Evolutionary conservation across 179 eudicot species (phyloP).

Genomic region (Gypsophila paniculata): DNA sequence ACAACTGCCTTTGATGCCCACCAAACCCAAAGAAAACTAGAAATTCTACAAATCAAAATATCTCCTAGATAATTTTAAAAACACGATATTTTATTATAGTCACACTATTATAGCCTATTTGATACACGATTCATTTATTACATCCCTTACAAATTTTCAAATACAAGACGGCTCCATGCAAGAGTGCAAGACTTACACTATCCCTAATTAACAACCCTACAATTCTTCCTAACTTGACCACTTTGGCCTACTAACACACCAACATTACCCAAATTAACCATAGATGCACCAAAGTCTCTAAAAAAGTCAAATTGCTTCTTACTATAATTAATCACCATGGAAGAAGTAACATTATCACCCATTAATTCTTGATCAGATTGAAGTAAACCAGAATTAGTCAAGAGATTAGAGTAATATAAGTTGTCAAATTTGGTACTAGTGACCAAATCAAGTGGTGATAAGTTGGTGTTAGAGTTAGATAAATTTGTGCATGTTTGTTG

Average conservation of each 20-base stretch:
- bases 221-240: conserved; percentile 61
- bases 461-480: conserved; percentile 41
- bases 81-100: too few species aligned
- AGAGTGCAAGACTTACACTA: neutral
- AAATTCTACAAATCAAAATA: too few species aligned
- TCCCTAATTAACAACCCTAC: conserved; percentile 48
- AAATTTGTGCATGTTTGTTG: conserved; percentile 47
- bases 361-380: conserved; percentile 62
- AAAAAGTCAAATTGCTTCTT: conserved; percentile 36
- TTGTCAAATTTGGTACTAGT: conserved; percentile 51
- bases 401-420: conserved; percentile 42
- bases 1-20: too few species aligned
- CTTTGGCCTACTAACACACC: conserved; percentile 55
- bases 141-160: too few species aligned
- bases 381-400: conserved; percentile 53
- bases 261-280: conserved; percentile 46
- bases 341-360: conserved; percentile 44
- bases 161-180: too few species aligned
- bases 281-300: conserved; percentile 50
- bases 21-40: too few species aligned
- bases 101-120: too few species aligned
- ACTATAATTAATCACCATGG: conserved; percentile 40
- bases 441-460: conserved; percentile 50
- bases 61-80: too few species aligned
- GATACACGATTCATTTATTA: too few species aligned